Base-by-base conservation (phyloP, 164 flowering plant genomes). In the Umbilicus rupestris region DNA sequence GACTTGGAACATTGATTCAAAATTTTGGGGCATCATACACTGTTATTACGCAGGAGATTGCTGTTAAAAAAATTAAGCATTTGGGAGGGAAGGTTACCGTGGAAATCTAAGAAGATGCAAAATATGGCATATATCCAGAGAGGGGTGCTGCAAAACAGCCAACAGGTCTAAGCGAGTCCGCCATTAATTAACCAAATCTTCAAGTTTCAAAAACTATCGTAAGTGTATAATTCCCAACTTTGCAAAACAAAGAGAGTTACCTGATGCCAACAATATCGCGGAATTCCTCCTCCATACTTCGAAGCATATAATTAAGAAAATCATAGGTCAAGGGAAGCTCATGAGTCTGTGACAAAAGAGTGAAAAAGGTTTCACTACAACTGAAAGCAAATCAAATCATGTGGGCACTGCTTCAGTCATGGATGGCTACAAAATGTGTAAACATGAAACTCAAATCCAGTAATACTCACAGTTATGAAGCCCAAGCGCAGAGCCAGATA, bases 211-310 rank as follows among this genome's bases (percentile, higher is more conserved):
- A 17, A 33, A 7, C 3, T 47, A 7, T 47, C n/a, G n/a, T 28
- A 19, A 45, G 17, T 47, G 7, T 4, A 47, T 22, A 47, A 47
- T n/a, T 47, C 7, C 57, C 57, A 20, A 22, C 3, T 50, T 50
- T 22, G 1, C 2, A 50, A 20, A 22, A 49, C 26, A 39, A 64
- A 37, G 37, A 7, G 30, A 30, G 39, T 16, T 78, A 90, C 98
- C 96, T 90, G 66, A 92, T 87, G 62, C 98, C 96, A 68, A 88
- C 89, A 69, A 88, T 88, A 64, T 86, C 88, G 7, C 91, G 87
- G 68, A 92, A 92, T 72, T 92, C 98, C 62, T 92, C 98, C 69
- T 92, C 96, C 98, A 92, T 84, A 81, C 94, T 87, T 58, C 96
- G 86, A 55, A 87, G 82, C 96, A 92, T 88, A 71, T 92, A 92